A percentile compares a stretch with the other conserved stretches of the same genome.
Evolutionary conservation across 768 basidiomycete genomes (phyloP).

Genomic region (Holtermannia corniformis): DNA sequence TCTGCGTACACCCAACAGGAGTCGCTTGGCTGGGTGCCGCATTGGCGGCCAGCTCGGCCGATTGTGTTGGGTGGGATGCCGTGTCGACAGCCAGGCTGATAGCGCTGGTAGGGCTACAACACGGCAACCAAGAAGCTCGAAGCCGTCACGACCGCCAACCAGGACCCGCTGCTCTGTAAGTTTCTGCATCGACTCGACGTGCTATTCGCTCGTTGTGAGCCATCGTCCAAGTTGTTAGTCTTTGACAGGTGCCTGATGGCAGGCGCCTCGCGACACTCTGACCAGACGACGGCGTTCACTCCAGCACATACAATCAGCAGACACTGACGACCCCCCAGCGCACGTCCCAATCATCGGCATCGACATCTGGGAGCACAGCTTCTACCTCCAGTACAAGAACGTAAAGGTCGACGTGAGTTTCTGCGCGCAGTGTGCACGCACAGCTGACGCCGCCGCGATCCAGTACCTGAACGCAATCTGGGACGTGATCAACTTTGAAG

Average conservation of each 20-base stretch:
- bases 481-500: constrained; percentile 91
- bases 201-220: background rate
- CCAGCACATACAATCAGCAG: background rate
- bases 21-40: background rate
- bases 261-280: background rate
- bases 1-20: constrained; percentile 20
- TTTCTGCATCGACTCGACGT: background rate
- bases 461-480: constrained; percentile 93
- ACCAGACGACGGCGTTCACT: no score
- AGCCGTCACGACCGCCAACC: constrained; percentile 86
- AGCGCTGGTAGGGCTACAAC: constrained; percentile 56
- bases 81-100: background rate
- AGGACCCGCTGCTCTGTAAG: constrained; percentile 71
- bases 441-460: background rate
- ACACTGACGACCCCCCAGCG: constrained; percentile 44
- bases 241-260: background rate
- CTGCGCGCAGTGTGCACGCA: background rate
- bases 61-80: no score
- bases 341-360: constrained; percentile 80
- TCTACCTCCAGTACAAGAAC: constrained; percentile 94
- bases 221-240: background rate
- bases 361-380: constrained; percentile 82
- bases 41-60: background rate
- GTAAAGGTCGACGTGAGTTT: constrained; percentile 78
- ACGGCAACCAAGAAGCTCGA: constrained; percentile 62